Evolutionary conservation across 805 yeast genomes (phyloP), one percentile per base, ranked within the genome.

Genomic region (Saccharomycopsis fodiens): DNA sequence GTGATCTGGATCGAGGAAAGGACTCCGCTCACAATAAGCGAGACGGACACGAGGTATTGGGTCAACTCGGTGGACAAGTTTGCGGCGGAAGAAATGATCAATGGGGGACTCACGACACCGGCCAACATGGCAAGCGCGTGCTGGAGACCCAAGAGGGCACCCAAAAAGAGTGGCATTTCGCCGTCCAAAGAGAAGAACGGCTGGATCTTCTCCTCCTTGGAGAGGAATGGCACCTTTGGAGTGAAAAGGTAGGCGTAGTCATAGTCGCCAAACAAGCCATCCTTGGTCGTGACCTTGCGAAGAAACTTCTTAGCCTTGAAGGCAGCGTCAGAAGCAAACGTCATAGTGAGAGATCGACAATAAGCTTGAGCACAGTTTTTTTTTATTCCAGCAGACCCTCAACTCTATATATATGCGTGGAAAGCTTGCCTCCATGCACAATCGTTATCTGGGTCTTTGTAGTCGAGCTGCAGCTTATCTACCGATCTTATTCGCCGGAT

Each of bases 91-190:
- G 88, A 68, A 41, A 86, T 83, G 53, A 88, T 68, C 45, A 88
- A 65, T 2, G 95, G 91, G 6, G 96, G 95, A 5, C 93, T 69
- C 31, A 84, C 82, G 42, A 88, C 76, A 57, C 96, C 96, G 13
- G 96, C 96, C 65, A 88, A 66, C 96, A 89, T 88, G 21, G 96
- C 79, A 53, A 88, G 62, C 1, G 95, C 67, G 59, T 88, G 97
- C 66, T 88, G 96, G 52, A 88, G 71, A 15, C 97, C 96, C 29
- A 89, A 72, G 8, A 88, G 46, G 47, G 83, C 61, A 1, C 94
- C 95, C 47, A 88, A 67, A 5, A 83, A 54, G n/a, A 87, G 54
- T 1, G 97, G 97, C 77, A 89, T 79, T 1, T 79, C 85, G 37
- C 80, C 76, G 59, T 87, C 69, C 42, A 88, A 64, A 3, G 93